phyloP scores from a whole-genome alignment of 257 asterid species.

The Forsythia viridissima region DNA sequence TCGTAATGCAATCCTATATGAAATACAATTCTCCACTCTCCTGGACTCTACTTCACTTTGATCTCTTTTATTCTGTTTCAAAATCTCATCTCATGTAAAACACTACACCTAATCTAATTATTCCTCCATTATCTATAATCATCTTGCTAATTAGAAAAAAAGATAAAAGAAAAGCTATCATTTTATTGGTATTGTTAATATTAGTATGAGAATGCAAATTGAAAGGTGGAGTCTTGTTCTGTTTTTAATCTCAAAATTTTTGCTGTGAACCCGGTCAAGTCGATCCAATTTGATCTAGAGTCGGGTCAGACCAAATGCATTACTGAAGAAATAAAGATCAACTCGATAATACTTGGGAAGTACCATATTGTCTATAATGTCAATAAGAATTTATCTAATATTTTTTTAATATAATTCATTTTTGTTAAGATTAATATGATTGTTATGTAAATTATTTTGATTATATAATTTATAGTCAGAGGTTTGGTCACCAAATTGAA shows the following conservation, averaged over 20 bases:
- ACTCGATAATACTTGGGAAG: slow-evolving; percentile 88
- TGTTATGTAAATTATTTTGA: too few relatives aligned
- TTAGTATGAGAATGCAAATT: slow-evolving; percentile 34
- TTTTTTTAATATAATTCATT: too few relatives aligned
- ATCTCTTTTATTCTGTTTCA: neutral
- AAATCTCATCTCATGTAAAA: neutral
- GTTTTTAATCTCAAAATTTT: slow-evolving; percentile 42
- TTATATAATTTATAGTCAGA: too few relatives aligned
- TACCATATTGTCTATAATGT: slow-evolving; percentile 54
- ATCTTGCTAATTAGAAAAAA: neutral
- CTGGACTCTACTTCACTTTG: neutral
- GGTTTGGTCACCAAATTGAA: too few relatives aligned
- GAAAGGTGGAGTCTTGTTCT: slow-evolving; percentile 29
- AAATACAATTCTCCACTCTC: neutral
- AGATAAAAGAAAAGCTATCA: neutral
- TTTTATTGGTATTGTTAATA: neutral
- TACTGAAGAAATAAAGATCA: slow-evolving; percentile 81
- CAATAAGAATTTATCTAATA: too few relatives aligned
- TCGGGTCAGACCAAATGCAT: slow-evolving; percentile 90
- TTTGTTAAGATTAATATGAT: too few relatives aligned
- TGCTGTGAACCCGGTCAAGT: slow-evolving; percentile 50
- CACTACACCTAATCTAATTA: neutral
- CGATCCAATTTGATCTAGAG: slow-evolving; percentile 79
- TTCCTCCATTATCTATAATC: neutral
- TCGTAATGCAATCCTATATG: neutral